Evolutionary conservation across 164 flowering plant species (phyloP).

Genomic region (Macadamia tetraphylla): DNA sequence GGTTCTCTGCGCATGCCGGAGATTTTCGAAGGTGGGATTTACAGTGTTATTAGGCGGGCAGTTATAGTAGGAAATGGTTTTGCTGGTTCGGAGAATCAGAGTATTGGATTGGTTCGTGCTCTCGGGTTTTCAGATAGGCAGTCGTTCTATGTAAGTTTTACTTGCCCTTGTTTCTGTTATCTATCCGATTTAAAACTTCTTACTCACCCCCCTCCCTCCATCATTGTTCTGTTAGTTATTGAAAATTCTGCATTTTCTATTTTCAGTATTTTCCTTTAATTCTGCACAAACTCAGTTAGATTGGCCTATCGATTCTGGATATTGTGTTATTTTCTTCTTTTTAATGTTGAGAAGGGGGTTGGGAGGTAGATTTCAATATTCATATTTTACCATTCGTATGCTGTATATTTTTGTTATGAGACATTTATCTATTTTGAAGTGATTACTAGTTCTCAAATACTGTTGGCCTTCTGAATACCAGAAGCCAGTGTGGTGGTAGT

Average conservation of each 20-base stretch:
- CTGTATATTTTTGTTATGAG: too few relatives aligned
- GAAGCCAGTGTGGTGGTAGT: too few relatives aligned
- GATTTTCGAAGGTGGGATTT: conserved; percentile 74
- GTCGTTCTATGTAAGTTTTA: conserved; percentile 52
- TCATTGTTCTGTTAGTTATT: not conserved
- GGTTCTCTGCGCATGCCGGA: conserved; percentile 56
- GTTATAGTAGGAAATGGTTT: conserved; percentile 82
- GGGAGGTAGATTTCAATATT: too few relatives aligned
- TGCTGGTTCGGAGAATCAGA: conserved; percentile 80
- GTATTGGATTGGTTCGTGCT: conserved; percentile 83
- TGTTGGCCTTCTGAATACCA: too few relatives aligned
- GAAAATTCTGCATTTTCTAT: not conserved
- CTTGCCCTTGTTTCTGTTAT: not conserved
- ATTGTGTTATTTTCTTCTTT: too few relatives aligned
- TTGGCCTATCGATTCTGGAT: too few relatives aligned
- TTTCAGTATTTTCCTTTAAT: too few relatives aligned
- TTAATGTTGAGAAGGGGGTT: too few relatives aligned
- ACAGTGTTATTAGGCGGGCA: conserved; percentile 63
- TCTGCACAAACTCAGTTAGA: too few relatives aligned
- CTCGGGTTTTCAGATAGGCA: conserved; percentile 74
- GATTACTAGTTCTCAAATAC: too few relatives aligned
- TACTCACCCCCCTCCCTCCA: not conserved
- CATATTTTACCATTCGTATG: too few relatives aligned
- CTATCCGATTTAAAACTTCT: not conserved
- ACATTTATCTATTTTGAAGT: too few relatives aligned